phyloP scores from a whole-genome alignment of 2,329 filamentous ascomycete genomes.

The Lachnellula arida region DNA sequence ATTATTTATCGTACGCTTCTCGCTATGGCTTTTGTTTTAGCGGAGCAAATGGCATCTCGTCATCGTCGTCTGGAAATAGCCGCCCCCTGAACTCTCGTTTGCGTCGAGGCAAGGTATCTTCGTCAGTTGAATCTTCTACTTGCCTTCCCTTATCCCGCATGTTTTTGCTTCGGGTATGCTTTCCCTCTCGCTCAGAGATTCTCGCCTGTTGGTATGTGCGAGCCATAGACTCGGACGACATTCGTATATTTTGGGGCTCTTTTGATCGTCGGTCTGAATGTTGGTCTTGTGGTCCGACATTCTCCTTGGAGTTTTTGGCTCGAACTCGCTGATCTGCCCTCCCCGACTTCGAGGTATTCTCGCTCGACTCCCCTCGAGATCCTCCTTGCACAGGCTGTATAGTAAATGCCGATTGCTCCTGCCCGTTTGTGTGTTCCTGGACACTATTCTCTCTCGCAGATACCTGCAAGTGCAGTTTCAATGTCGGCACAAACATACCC shows the following conservation, averaged over 20 bases:
- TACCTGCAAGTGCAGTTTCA: neutral
- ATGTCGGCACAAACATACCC: neutral
- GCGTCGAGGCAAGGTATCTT: neutral
- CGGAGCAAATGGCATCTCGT: neutral
- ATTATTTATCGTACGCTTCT: neutral
- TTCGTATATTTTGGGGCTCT: neutral
- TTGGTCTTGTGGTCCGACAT: neutral
- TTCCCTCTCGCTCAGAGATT: neutral
- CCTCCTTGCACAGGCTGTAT: neutral
- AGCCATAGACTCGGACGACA: neutral
- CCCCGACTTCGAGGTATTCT: neutral
- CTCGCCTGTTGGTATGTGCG: neutral
- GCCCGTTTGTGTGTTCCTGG: neutral
- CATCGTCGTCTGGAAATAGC: neutral
- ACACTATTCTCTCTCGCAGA: neutral
- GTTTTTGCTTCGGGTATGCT: neutral
- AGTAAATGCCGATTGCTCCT: neutral
- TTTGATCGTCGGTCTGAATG: neutral
- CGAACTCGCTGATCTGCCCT: neutral
- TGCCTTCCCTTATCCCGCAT: neutral
- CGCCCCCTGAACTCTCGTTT: neutral
- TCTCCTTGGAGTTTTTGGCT: neutral
- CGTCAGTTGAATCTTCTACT: neutral
- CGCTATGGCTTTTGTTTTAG: neutral
- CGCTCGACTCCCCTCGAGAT: neutral